Base-by-base conservation (phyloP, 2,329 filamentous ascomycete genomes). In the Alternaria sp. region DNA sequence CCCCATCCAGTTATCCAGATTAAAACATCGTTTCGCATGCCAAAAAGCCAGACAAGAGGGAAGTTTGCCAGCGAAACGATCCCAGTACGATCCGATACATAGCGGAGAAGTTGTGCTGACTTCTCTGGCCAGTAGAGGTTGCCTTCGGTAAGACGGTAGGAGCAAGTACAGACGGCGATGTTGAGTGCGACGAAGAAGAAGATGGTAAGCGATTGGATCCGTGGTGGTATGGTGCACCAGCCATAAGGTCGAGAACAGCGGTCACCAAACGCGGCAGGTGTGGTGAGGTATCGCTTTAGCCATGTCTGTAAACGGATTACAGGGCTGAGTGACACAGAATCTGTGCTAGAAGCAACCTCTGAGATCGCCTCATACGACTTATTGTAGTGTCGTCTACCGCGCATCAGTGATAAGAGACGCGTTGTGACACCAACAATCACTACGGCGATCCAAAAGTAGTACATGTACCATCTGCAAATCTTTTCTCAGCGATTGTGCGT, bases 1-100 rank as follows among this genome's bases (percentile, higher is more conserved):
- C 86, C 87, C 88, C 89, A 91, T 0, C 89, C 89, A 0, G 89
- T 91, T 0, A 88, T 71, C 87, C 87, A 89, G 55, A 90, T 79
- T 16, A 91, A 81, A 0, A 88, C 69, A 52, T 91, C 90, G 62
- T 91, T 92, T 9, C 89, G 81, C 70, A 87, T 86, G 0, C 85
- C 86, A 64, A 91, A 91, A 0, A 91, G 74, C 88, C 88, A 91
- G 0, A 91, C 78, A 3, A 89, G 68, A 0, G 88, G 87, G 7
- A 91, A 82, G 63, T 89, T 89, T 4, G 85, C 86, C 65, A 88
- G 86, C 0, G 87, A 85, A 24, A 91, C 81, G 32, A 89, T 84
- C 0, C 89, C 88, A 0, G 88, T 88, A 9, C 89, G 83, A 61
- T 90, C 88, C 0, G 87, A 85, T 0, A 87, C 80, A 56, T 88